Base-by-base conservation (phyloP, 78 protist genomes). In the Dictyostelium citrinum region DNA sequence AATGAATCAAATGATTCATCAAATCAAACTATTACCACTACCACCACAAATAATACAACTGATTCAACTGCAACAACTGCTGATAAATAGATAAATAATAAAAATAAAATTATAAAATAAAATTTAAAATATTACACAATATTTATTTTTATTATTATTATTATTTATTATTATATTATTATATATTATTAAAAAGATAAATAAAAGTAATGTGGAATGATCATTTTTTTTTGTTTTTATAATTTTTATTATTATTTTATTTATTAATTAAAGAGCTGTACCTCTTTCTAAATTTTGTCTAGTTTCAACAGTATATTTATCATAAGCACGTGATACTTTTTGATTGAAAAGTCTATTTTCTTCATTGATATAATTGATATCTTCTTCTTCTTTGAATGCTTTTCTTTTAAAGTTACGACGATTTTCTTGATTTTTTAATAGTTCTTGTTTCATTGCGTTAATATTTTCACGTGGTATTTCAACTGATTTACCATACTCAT, bases 251-350 rank as follows among this genome's bases (percentile, higher is more conserved):
- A 0, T 80, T 20, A 11, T 61, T 41, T 29, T 80, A 31, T 29
- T 33, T 83, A 2, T 12, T 17, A 5, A 43, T 81, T 68, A 93
- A 16, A 93, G 45, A 16, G 96, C 84, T 41, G 98, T 97, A n/a
- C 98, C 98, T 31, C 98, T 31, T 83, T 97, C 98, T 39, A 97
- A 71, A 84, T 96, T 97, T 43, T 91, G 92, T 70, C 95, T 70
- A 35, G 91, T 97, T 81, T 97, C 98, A 58, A 74, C 35, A 37
- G 98, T 97, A 90, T 94, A 81, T 78, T 70, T 58, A 61, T 94
- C 98, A 81, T 60, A 97, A 5, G 95, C 96, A 29, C 90, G 49
- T 33, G 94, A 67, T 33, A 85, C 46, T 70, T 85, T 88, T 58
- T 95, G 22, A 84, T 97, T 97, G 91, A 85, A 97, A 8, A 93